Evolutionary conservation across 306 rosid genomes (phyloP), one percentile per base, ranked within the genome.

Genomic region (Trichosanthes cucumerina): DNA sequence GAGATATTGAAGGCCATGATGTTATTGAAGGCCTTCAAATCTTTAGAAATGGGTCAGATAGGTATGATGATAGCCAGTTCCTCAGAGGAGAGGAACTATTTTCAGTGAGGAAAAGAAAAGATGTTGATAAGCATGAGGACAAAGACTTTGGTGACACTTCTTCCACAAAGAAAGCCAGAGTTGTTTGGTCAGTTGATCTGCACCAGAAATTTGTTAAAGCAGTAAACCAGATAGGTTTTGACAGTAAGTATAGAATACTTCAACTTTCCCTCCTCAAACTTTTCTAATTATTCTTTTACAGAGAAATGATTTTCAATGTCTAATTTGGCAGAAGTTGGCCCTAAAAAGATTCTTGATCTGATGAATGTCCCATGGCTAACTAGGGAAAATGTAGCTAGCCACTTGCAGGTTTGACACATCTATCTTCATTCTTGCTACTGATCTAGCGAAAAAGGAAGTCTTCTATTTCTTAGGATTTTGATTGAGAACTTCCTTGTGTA

Each of bases 161-260:
- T 63, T 91, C 98, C 18, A 34, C 90, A 0, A 96, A 92, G 87
- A 96, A 90, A 85, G 92, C 97, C 68, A 88, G 99, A 85, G 98
- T 96, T 21, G 97, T 96, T 77, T 96, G 99, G 99, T 92, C 98
- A 24, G 90, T 96, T 2, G 99, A 96, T 83, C 98, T 96, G 80
- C 99, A 96, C 84, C 99, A 96, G 86, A 90, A 96, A 87, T 96
- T 96, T 78, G 99, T 96, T 23, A 93, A 90, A 81, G 99, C 99
- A 4, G 99, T 96, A 77, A 88, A 96, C 79, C 98, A 88, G 69
- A 96, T 96, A 77, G 99, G 98, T 34, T 90, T 96, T 79, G 96
- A 92, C 85, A 96, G 99, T 96, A 89, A 88, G 99, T 87, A 80
- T 78, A 74, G 0, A 73, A 50, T 28, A 31, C 16, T 46, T 12